Conservation (phyloP, 192 early-diverging fungal genomes). For the Dimargaris cristalligena region DNA sequence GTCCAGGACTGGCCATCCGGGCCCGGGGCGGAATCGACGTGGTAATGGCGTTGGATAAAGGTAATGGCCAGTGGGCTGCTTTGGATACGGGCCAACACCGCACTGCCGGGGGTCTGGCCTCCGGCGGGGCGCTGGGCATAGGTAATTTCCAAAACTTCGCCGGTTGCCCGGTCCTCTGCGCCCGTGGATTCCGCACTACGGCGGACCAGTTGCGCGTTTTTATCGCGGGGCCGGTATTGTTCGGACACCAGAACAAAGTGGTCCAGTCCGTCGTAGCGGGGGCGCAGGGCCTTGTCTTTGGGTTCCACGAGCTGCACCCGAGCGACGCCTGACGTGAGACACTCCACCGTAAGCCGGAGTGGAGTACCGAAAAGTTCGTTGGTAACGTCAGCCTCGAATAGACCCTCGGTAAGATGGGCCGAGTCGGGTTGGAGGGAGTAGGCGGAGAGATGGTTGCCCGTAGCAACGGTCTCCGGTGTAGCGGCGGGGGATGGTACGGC, state of each 20-base stretch:
- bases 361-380: slow-evolving; percentile 15
- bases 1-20: background rate
- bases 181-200: no score
- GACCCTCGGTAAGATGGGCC: slow-evolving; percentile 32
- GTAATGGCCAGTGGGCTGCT: background rate
- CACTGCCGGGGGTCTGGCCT: no score
- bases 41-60: background rate
- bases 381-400: slow-evolving; percentile 35
- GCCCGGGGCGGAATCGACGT: background rate
- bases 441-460: slow-evolving; percentile 21
- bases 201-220: no score
- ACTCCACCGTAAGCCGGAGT: slow-evolving; percentile 1
- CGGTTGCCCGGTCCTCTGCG: background rate
- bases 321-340: background rate
- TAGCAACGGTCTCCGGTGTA: background rate
- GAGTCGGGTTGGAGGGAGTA: slow-evolving; percentile 46
- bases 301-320: background rate
- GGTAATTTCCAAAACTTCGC: background rate
- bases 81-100: background rate
- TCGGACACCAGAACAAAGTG: slow-evolving; percentile 8
- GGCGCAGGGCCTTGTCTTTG: background rate
- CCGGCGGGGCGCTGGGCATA: background rate
- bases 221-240: background rate
- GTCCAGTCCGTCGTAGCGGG: slow-evolving; percentile 8
- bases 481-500: background rate